A percentile compares a stretch with the other conserved stretches of the same genome.
These are phyloP conservation scores for Scutellaria minor DNA, from an alignment of 257 asterid species.

Conservation along the genomic window DNA sequence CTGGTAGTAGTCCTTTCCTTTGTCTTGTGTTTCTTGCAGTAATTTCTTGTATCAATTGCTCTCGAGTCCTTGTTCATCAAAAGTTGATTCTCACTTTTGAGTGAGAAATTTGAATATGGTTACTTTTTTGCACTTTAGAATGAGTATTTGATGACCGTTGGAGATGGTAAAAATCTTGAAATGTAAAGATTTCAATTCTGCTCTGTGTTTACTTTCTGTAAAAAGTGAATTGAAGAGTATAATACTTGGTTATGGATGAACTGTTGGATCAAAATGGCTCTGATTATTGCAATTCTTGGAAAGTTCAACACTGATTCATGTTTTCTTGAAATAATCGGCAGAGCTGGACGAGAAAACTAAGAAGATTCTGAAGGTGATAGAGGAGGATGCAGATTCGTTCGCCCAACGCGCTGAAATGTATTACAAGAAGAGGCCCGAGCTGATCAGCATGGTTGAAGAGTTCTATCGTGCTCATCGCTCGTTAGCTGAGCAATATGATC, in stretches of 20 bases:
- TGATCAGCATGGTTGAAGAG: conserved; percentile 76
- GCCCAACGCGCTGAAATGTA: conserved; percentile 93
- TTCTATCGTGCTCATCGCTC: conserved; percentile 76
- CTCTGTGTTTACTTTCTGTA: conserved; percentile 7
- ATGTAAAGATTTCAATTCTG: neutral
- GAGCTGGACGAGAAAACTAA: conserved; percentile 76
- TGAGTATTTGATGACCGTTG: conserved; percentile 48
- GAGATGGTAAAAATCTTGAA: conserved; percentile 39
- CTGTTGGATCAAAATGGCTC: neutral
- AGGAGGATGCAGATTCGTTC: conserved; percentile 87
- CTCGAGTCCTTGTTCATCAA: neutral
- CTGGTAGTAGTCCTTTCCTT: conserved; percentile 47
- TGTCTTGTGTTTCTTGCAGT: neutral
- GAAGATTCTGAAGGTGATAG: conserved; percentile 70
- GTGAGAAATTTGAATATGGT: conserved; percentile 19
- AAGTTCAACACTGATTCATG: neutral
- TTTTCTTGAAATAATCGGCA: conserved; percentile 32
- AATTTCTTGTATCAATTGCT: neutral
- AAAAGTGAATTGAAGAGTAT: neutral
- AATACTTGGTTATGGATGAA: conserved; percentile 11
- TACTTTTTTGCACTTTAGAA: conserved; percentile 30
- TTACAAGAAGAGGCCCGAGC: conserved; percentile 86
- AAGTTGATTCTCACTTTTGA: neutral
- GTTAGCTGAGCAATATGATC: conserved; percentile 76
- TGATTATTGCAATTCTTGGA: neutral